phyloP scores from a whole-genome alignment of 257 asterid genomes.

The Lycium ferocissimum region DNA sequence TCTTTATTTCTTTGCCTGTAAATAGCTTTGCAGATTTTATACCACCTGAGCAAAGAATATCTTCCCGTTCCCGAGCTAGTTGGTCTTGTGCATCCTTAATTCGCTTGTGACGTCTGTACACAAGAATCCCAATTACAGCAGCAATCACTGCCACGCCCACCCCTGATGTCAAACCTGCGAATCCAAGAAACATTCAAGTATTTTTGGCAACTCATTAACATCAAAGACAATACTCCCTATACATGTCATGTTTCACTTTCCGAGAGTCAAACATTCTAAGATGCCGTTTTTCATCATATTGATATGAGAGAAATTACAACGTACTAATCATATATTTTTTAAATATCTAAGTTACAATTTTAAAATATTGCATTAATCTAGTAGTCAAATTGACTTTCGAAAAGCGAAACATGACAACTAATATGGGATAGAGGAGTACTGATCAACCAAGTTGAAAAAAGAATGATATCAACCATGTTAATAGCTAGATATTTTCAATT shows the following conservation, averaged over 20 bases:
- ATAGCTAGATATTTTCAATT: neutral
- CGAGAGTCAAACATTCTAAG: no score
- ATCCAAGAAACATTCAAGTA: neutral
- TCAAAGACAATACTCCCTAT: no score
- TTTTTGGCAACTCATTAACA: no score
- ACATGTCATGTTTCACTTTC: no score
- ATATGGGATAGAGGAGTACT: no score
- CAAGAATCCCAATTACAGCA: conserved; percentile 45
- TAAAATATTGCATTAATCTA: no score
- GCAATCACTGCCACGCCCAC: conserved; percentile 57
- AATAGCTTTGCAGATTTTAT: conserved; percentile 71
- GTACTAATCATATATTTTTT: no score
- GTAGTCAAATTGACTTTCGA: no score
- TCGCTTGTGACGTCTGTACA: conserved; percentile 64
- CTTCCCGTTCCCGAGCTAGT: conserved; percentile 72
- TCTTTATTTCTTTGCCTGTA: conserved; percentile 75
- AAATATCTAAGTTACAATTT: no score
- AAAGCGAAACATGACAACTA: no score
- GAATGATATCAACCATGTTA: neutral
- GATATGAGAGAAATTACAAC: no score
- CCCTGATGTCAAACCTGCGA: conserved; percentile 72
- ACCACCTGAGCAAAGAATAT: conserved; percentile 76
- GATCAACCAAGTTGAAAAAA: neutral
- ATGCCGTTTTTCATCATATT: no score
- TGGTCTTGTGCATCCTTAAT: conserved; percentile 64